Percentiles rank a stretch among this genome's conserved stretches.
phyloP scores from a whole-genome alignment of 805 yeast genomes.

The Blastobotrys americana region DNA sequence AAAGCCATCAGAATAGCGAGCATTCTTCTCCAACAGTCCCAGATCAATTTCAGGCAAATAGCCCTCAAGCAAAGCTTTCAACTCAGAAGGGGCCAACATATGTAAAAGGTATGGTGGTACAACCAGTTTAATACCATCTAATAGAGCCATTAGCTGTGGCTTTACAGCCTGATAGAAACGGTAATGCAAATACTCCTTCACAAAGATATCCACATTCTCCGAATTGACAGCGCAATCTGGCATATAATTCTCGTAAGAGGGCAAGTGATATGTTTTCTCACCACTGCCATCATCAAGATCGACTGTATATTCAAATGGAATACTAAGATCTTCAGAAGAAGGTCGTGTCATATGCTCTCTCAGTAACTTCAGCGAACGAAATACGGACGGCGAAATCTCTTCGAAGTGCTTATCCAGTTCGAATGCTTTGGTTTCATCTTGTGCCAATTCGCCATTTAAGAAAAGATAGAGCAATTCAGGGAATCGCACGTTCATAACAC shows the following conservation, averaged over 20 bases:
- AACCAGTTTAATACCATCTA: conserved; percentile 20
- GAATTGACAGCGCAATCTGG: conserved; percentile 12
- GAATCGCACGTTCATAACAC: conserved; percentile 22
- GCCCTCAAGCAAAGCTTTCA: conserved; percentile 36
- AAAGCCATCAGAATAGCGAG: conserved; percentile 37
- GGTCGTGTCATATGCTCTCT: conserved; percentile 8
- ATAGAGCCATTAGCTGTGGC: conserved; percentile 18
- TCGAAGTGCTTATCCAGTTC: conserved; percentile 12
- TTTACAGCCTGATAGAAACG: conserved; percentile 7
- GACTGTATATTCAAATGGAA: conserved; percentile 18
- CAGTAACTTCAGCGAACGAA: conserved; percentile 11
- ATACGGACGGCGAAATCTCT: conserved; percentile 21
- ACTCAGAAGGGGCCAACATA: conserved; percentile 14
- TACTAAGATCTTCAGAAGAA: conserved; percentile 10
- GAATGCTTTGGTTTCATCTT: conserved; percentile 5
- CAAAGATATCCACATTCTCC: conserved; percentile 13
- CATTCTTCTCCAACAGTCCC: conserved; percentile 35
- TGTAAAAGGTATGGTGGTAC: conserved; percentile 13
- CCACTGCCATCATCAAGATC: conserved; percentile 7
- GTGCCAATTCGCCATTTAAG: conserved; percentile 1
- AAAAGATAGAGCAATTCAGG: conserved; percentile 22
- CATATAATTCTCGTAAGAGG: conserved; percentile 11
- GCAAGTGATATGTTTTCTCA: conserved; percentile 8
- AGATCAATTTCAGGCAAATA: conserved; percentile 33
- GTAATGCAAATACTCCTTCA: conserved; percentile 12